These are phyloP conservation scores for Debaryomyces subglobosus DNA, from an alignment of 1,139 yeast genomes.

Conservation along the genomic window DNA sequence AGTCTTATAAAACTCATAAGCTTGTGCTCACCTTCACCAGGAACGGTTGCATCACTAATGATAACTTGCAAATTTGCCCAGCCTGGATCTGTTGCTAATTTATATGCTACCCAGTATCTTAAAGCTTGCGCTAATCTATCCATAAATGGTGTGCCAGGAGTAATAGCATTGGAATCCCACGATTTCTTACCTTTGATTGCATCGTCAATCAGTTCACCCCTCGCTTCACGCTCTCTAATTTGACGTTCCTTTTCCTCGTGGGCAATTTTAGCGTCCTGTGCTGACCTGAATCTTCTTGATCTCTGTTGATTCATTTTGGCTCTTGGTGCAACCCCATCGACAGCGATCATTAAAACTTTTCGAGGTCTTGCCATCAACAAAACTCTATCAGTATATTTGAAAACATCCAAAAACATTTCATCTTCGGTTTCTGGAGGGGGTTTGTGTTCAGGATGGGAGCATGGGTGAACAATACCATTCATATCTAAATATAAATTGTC, in stretches of 20 bases:
- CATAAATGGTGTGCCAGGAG: conserved; percentile 99
- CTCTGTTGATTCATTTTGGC: conserved; percentile 99
- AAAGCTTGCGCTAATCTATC: conserved; percentile 80
- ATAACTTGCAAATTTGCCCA: conserved; percentile 87
- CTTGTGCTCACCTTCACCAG: conserved; percentile 99
- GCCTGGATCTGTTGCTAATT: conserved; percentile 82
- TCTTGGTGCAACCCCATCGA: conserved; percentile 98
- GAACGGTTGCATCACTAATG: conserved; percentile 94
- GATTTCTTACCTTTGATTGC: conserved; percentile 59
- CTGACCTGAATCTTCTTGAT: conserved; percentile 92
- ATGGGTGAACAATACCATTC: conserved; percentile 98
- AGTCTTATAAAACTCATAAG: conserved; percentile 91
- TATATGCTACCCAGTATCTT: conserved; percentile 88
- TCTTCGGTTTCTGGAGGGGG: conserved; percentile 95
- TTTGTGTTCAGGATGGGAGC: conserved; percentile 93
- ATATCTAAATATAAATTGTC: conserved; percentile 90
- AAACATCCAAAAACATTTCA: conserved; percentile 90
- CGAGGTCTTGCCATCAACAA: conserved; percentile 94
- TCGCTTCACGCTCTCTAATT: conserved; percentile 50
- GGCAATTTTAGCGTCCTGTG: conserved; percentile 81
- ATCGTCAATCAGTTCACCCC: conserved; percentile 70
- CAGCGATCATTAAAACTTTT: conserved; percentile 89
- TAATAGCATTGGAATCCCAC: conserved; percentile 96
- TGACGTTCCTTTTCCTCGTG: conserved; percentile 63
- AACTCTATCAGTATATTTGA: conserved; percentile 87